phyloP scores from a whole-genome alignment of 2,329 filamentous ascomycete genomes.

The Ustilaginoidea virens region DNA sequence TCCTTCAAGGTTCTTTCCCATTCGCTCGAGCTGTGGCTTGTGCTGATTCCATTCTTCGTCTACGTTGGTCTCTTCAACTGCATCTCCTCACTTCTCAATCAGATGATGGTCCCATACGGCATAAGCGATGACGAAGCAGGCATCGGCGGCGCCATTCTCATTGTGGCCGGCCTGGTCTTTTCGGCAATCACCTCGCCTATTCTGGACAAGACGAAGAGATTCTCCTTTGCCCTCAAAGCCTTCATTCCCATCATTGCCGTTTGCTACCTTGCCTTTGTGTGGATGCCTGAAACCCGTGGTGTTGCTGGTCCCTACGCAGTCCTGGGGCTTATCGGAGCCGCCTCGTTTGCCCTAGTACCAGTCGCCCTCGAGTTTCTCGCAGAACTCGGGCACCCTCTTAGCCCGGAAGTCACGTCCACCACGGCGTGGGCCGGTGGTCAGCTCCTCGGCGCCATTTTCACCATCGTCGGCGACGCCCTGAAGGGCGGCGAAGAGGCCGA shows the following conservation, averaged over 20 bases:
- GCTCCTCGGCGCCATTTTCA: constrained; percentile 69
- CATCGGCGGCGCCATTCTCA: constrained; percentile 77
- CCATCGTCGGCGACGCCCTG: constrained; percentile 67
- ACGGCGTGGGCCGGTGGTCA: constrained; percentile 81
- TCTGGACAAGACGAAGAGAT: constrained; percentile 72
- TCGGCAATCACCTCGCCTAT: constrained; percentile 67
- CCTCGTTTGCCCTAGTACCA: constrained; percentile 68
- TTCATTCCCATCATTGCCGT: constrained; percentile 59
- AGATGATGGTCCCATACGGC: constrained; percentile 75
- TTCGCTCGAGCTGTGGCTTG: constrained; percentile 62
- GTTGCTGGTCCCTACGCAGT: constrained; percentile 62
- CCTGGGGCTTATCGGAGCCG: constrained; percentile 60
- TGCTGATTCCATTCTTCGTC: constrained; percentile 65
- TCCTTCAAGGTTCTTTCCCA: constrained; percentile 35
- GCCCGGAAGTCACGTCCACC: constrained; percentile 71
- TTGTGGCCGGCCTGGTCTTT: constrained; percentile 68
- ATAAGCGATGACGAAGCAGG: constrained; percentile 75
- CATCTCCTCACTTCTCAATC: constrained; percentile 73
- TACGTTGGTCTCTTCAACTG: constrained; percentile 94
- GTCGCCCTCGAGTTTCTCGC: constrained; percentile 76
- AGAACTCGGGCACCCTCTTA: constrained; percentile 75
- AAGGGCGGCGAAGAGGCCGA: constrained; percentile 33
- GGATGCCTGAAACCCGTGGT: constrained; percentile 46
- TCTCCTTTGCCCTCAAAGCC: constrained; percentile 56
- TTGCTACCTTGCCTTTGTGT: constrained; percentile 66